A percentile compares a stretch with the other conserved stretches of the same genome.
phyloP scores from a whole-genome alignment of 768 basidiomycete genomes.

The Psilocybe azurescens region DNA sequence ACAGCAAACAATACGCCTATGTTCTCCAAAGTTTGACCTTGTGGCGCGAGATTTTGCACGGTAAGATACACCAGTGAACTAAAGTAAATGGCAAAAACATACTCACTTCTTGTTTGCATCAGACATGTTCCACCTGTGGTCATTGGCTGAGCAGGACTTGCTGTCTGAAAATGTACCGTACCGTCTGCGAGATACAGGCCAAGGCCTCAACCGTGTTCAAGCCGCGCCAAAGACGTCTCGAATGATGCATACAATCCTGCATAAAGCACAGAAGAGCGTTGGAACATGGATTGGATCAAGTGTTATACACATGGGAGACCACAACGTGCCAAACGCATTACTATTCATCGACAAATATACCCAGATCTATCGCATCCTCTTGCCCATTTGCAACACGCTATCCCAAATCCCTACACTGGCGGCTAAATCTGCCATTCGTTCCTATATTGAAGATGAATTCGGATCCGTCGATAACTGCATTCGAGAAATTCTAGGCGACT shows the following conservation, averaged over 20 bases:
- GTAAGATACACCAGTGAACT: slow-evolving; percentile 38
- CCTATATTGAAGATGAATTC: slow-evolving; percentile 84
- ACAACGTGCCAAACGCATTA: slow-evolving; percentile 82
- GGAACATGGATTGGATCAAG: slow-evolving; percentile 87
- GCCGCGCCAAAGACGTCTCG: slow-evolving; percentile 87
- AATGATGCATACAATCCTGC: slow-evolving; percentile 87
- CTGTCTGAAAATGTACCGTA: slow-evolving; percentile 78
- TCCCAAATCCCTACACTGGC: slow-evolving; percentile 70
- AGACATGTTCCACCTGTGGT: slow-evolving; percentile 94
- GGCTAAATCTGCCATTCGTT: slow-evolving; percentile 70
- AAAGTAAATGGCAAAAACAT: neutral
- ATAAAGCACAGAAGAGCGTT: slow-evolving; percentile 81
- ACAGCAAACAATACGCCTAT: slow-evolving; percentile 84
- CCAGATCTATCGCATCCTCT: slow-evolving; percentile 87
- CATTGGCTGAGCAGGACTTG: slow-evolving; percentile 79
- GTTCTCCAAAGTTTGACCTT: slow-evolving; percentile 86
- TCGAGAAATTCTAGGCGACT: slow-evolving; percentile 78
- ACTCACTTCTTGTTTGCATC: neutral
- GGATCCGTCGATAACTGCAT: slow-evolving; percentile 74
- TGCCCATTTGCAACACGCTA: slow-evolving; percentile 86
- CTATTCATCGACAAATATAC: slow-evolving; percentile 95
- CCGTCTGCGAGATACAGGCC: slow-evolving; percentile 86
- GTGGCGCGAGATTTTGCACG: slow-evolving; percentile 87
- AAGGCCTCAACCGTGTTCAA: slow-evolving; percentile 90
- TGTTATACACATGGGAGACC: slow-evolving; percentile 91